A percentile compares a stretch with the other conserved stretches of the same genome.
Evolutionary conservation across 1,139 yeast species (phyloP).

Genomic region (Diutina siamensis): DNA sequence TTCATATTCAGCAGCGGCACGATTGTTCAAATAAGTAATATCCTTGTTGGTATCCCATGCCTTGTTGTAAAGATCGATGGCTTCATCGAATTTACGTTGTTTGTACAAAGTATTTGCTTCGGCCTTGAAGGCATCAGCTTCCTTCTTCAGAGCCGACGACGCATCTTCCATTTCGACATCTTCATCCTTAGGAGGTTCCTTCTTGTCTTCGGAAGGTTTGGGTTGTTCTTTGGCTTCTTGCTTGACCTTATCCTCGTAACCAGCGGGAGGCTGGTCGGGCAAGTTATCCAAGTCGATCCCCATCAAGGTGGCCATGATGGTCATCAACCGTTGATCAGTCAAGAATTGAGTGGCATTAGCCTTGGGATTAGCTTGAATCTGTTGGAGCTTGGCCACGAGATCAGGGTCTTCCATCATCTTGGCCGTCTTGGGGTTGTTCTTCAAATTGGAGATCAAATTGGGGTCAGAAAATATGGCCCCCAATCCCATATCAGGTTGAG

Average conservation of each 20-base stretch:
- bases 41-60: constrained; percentile 83
- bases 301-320: constrained; percentile 74
- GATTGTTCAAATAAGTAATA: constrained; percentile 87
- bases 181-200: constrained; percentile 9
- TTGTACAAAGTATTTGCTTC: constrained; percentile 85
- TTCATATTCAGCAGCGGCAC: constrained; percentile 96
- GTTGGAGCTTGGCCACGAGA: constrained; percentile 60
- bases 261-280: constrained; percentile 4
- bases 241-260: not conserved
- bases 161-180: constrained; percentile 27
- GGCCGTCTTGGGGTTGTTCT: constrained; percentile 77
- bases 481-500: constrained; percentile 63
- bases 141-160: constrained; percentile 23
- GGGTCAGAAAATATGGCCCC: constrained; percentile 77
- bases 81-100: constrained; percentile 82
- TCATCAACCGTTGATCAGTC: constrained; percentile 80
- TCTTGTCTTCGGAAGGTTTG: not conserved
- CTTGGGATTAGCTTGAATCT: constrained; percentile 64
- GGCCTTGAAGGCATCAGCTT: constrained; percentile 73
- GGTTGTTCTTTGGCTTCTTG: not conserved
- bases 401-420: constrained; percentile 81
- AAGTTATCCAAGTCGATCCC: constrained; percentile 57
- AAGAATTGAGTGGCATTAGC: constrained; percentile 53
- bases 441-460: constrained; percentile 59
- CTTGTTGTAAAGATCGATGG: constrained; percentile 71